Conservation (phyloP, 2,329 filamentous ascomycete genomes). For the Xylariaceae sp. region DNA sequence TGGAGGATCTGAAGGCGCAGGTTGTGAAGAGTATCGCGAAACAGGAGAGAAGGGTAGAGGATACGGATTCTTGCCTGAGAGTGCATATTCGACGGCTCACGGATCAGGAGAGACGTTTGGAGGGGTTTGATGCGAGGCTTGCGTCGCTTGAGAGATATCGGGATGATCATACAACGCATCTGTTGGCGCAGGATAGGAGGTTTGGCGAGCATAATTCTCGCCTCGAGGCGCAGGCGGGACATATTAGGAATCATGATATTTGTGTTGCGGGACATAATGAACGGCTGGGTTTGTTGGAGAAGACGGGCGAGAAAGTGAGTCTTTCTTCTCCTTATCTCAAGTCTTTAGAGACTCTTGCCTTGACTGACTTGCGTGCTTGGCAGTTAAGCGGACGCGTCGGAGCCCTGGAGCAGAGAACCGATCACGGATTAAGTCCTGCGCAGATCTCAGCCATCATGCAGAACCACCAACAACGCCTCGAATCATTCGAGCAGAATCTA, state of each 20-base stretch:
- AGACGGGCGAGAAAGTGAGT: slow-evolving; percentile 17
- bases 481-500: slow-evolving; percentile 15
- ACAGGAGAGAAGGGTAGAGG: slow-evolving; percentile 11
- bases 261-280: slow-evolving; percentile 14
- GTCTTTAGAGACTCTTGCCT: background rate
- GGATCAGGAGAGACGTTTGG: slow-evolving; percentile 11
- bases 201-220: slow-evolving; percentile 13
- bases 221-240: slow-evolving; percentile 3
- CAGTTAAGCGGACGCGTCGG: slow-evolving; percentile 13
- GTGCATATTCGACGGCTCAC: slow-evolving; percentile 8
- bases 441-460: slow-evolving; percentile 20
- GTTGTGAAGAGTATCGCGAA: slow-evolving; percentile 14
- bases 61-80: slow-evolving; percentile 11
- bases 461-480: slow-evolving; percentile 21
- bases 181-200: slow-evolving; percentile 11
- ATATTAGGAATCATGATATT: slow-evolving; percentile 13
- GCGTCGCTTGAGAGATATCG: slow-evolving; percentile 12
- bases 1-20: slow-evolving; percentile 19
- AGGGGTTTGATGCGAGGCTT: slow-evolving; percentile 11
- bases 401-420: slow-evolving; percentile 17
- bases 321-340: background rate
- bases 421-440: slow-evolving; percentile 15
- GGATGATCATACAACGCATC: slow-evolving; percentile 10
- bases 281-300: slow-evolving; percentile 13
- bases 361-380: slow-evolving; percentile 1